phyloP scores from a whole-genome alignment of 2,329 filamentous ascomycete genomes.

The Ustulina deusta region DNA sequence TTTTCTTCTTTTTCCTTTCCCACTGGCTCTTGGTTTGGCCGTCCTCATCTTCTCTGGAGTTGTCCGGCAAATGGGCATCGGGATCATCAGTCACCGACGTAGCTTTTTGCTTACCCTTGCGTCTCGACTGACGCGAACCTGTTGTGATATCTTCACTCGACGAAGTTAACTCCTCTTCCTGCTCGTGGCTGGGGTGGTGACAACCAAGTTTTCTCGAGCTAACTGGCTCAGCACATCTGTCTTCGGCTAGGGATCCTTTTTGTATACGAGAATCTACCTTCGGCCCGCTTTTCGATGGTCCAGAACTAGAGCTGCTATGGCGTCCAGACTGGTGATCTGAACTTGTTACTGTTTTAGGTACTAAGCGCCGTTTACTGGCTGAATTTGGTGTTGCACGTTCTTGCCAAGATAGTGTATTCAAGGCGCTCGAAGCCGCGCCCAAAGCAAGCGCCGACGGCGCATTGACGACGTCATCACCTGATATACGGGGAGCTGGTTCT shows the following conservation, averaged over 20 bases:
- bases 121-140: slow-evolving; percentile 42
- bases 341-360: slow-evolving; percentile 37
- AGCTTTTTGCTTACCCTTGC: slow-evolving; percentile 56
- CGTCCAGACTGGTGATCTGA: slow-evolving; percentile 39
- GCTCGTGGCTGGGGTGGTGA: slow-evolving; percentile 34
- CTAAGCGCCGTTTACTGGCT: slow-evolving; percentile 33
- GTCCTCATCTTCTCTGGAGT: slow-evolving; percentile 56
- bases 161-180: slow-evolving; percentile 39
- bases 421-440: slow-evolving; percentile 67
- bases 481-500: slow-evolving; percentile 52
- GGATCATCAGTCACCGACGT: slow-evolving; percentile 56
- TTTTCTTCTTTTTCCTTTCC: slow-evolving; percentile 70
- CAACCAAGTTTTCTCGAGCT: slow-evolving; percentile 43
- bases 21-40: slow-evolving; percentile 62
- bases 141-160: slow-evolving; percentile 43
- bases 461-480: slow-evolving; percentile 55
- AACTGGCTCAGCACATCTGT: slow-evolving; percentile 40
- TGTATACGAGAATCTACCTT: slow-evolving; percentile 38
- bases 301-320: slow-evolving; percentile 30
- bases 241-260: slow-evolving; percentile 33
- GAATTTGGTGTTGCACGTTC: slow-evolving; percentile 45
- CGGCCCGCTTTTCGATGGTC: slow-evolving; percentile 29
- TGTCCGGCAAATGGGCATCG: slow-evolving; percentile 62
- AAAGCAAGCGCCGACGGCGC: slow-evolving; percentile 63
- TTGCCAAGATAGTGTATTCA: slow-evolving; percentile 55